These are phyloP conservation scores for Lipomyces yamadae DNA, from an alignment of 805 yeast species.

Conservation along the genomic window DNA sequence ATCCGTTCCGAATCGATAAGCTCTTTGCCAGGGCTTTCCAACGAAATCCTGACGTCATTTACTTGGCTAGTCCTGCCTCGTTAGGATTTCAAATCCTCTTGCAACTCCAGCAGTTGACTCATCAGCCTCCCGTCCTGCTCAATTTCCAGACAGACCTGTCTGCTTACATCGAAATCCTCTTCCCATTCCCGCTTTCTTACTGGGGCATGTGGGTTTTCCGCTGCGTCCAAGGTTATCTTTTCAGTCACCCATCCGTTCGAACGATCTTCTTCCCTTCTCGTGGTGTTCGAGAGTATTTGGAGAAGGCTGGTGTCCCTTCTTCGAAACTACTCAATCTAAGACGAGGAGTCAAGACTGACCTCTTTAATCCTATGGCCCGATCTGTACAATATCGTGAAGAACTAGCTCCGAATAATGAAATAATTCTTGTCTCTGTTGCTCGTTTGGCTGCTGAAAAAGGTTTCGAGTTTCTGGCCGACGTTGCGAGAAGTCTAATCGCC, in stretches of 20 bases:
- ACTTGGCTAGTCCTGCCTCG: slow-evolving; percentile 8
- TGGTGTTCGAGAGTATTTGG: slow-evolving; percentile 8
- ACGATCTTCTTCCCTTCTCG: slow-evolving; percentile 7
- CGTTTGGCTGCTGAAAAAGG: slow-evolving; percentile 7
- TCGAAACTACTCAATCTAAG: slow-evolving; percentile 6
- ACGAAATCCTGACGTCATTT: not conserved
- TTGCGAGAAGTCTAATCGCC: not conserved
- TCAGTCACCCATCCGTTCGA: slow-evolving; percentile 7
- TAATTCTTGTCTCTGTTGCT: not conserved
- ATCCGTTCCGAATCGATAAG: slow-evolving; percentile 6
- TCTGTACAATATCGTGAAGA: not conserved
- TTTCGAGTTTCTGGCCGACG: slow-evolving; percentile 9
- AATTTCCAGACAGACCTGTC: slow-evolving; percentile 5
- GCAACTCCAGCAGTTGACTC: slow-evolving; percentile 8
- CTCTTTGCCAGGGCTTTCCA: slow-evolving; percentile 8
- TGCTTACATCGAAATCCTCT: slow-evolving; percentile 6
- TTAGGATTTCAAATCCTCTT: slow-evolving; percentile 4
- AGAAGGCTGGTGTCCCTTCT: slow-evolving; percentile 3
- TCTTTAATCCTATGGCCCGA: slow-evolving; percentile 9
- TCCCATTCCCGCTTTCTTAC: slow-evolving; percentile 7
- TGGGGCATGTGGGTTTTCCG: slow-evolving; percentile 8
- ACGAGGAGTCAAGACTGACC: slow-evolving; percentile 7
- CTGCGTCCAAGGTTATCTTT: slow-evolving; percentile 10
- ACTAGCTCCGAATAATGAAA: slow-evolving; percentile 9
- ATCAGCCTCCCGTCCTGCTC: slow-evolving; percentile 7